Evolutionary conservation across 2,329 filamentous ascomycete species (phyloP), one percentile per base, ranked within the genome.

Genomic region (Fusarium sp.): DNA sequence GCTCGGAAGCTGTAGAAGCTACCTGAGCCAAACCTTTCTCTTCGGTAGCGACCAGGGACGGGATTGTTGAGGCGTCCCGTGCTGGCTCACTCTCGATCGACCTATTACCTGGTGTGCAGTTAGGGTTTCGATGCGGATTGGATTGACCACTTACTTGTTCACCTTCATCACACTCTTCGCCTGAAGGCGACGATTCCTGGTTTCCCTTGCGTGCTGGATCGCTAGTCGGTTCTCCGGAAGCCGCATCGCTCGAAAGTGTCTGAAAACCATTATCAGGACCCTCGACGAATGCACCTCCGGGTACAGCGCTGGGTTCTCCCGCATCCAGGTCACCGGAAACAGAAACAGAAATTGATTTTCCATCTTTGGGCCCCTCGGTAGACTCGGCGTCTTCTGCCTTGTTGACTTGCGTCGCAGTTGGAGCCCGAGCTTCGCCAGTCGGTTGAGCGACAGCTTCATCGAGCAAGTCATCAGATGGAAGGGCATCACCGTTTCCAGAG

Each of bases 71-170:
- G 18, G 36, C 15, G 18, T 45, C 47, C 30, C 41, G 34, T 30
- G 30, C 11, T 28, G 38, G 13, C 15, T 58, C 55, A 37, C 8
- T 52, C 18, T 41, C 36, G 33, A 49, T 52, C 33, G 46, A 53
- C n/a, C 68, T 72, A 10, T 67, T 52, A 51, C 61, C 63, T 67
- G 72, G 60, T 41, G 62, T 65, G 73, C 74, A 76, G 66, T 76
- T 70, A 73, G 69, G 49, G 41, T 71, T 75, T 63, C 71, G 63
- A 26, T 60, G 67, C 34, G 67, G 65, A 13, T 72, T 47, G 26
- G 72, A 49, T 28, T 69, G 62, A 26, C 56, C 70, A 73, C 75
- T 72, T 62, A 77, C 75, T 58, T 68, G 31, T 12, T 66, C 62
- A 26, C 57, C 31, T 23, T 54, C 64, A 30, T 28, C 18, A 34